These are phyloP conservation scores for Xylariales sp. DNA, from an alignment of 2,329 filamentous ascomycete genomes.

Conservation along the genomic window DNA sequence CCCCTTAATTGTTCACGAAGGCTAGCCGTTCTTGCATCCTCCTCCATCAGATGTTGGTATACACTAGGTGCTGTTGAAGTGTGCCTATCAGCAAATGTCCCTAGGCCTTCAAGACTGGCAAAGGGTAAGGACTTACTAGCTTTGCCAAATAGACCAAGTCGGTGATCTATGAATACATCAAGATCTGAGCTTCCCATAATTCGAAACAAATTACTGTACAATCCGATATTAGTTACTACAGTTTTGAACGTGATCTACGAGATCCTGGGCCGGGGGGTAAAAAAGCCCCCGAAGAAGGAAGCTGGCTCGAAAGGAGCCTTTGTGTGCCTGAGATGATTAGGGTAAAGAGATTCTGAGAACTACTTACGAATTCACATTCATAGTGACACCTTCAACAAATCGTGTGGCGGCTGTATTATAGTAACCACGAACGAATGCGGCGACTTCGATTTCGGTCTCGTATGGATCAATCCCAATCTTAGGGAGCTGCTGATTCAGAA, in stretches of 20 bases:
- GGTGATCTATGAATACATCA: constrained; percentile 45
- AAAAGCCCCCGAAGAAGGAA: neutral
- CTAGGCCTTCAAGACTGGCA: neutral
- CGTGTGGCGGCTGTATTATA: constrained; percentile 74
- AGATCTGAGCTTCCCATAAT: constrained; percentile 42
- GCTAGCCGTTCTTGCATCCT: constrained; percentile 58
- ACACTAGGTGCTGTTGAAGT: constrained; percentile 45
- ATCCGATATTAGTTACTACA: neutral
- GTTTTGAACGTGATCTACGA: neutral
- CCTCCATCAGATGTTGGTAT: constrained; percentile 61
- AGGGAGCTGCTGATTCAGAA: constrained; percentile 55
- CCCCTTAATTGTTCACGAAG: constrained; percentile 56
- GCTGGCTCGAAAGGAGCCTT: neutral
- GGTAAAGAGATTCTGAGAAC: neutral
- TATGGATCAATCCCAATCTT: constrained; percentile 70
- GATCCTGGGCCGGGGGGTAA: too few relatives aligned
- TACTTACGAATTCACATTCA: constrained; percentile 47
- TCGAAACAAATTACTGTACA: constrained; percentile 42
- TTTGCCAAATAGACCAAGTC: constrained; percentile 43
- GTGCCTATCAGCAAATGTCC: constrained; percentile 5
- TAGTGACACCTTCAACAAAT: constrained; percentile 66
- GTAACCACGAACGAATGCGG: constrained; percentile 74
- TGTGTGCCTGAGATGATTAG: neutral
- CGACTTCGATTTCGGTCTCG: constrained; percentile 68
- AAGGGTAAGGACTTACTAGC: constrained; percentile 44